A percentile compares a stretch with the other conserved stretches of the same genome.
Conservation (phyloP, 2,329 filamentous ascomycete species). For the Chaetomiaceae sp. region DNA sequence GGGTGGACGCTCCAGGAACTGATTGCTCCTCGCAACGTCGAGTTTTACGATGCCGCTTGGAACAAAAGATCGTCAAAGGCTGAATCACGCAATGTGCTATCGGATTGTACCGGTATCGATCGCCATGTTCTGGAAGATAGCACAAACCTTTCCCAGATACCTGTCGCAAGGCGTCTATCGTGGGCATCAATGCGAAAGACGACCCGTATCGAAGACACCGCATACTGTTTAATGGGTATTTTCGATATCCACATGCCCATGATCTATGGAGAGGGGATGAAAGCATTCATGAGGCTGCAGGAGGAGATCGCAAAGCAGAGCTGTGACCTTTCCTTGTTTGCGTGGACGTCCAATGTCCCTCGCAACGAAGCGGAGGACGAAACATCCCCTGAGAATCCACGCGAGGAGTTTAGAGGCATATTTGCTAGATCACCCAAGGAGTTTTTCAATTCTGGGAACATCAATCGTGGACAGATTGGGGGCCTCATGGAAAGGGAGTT, state of each 20-base stretch:
- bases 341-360: not conserved
- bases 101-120: not conserved
- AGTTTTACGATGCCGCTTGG: constrained; percentile 17
- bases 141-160: too few relatives aligned
- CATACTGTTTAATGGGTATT: constrained; percentile 40
- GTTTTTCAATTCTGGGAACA: too few relatives aligned
- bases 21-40: not conserved
- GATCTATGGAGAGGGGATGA: not conserved
- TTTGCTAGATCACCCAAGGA: too few relatives aligned
- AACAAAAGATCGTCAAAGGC: too few relatives aligned
- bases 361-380: too few relatives aligned
- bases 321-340: not conserved
- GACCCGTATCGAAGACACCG: constrained; percentile 34
- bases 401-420: too few relatives aligned
- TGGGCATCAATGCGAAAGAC: constrained; percentile 26
- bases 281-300: not conserved
- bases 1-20: constrained; percentile 8
- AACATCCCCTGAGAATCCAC: too few relatives aligned
- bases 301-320: not conserved
- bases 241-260: constrained; percentile 29
- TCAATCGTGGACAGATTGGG: too few relatives aligned
- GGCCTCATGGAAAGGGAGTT: too few relatives aligned
- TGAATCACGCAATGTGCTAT: too few relatives aligned
- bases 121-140: too few relatives aligned
- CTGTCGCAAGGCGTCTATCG: constrained; percentile 16